phyloP scores from a whole-genome alignment of 2,329 filamentous ascomycete genomes.

The Torrubiella hemipterigena region DNA sequence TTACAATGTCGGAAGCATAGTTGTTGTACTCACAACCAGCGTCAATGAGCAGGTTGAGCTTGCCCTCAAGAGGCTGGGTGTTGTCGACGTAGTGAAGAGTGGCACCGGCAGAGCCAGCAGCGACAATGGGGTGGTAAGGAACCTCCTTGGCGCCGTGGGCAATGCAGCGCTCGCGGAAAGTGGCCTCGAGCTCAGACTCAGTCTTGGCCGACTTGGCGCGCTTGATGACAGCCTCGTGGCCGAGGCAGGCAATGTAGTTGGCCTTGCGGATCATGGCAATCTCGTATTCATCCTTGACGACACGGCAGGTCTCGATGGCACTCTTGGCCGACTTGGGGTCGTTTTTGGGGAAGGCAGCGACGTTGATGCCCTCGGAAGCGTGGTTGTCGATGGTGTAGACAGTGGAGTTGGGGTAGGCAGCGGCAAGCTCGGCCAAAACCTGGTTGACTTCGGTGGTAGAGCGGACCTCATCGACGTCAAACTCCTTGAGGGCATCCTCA shows the following conservation, averaged over 20 bases:
- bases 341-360: constrained; percentile 56
- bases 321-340: constrained; percentile 44
- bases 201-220: constrained; percentile 53
- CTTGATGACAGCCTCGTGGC: constrained; percentile 51
- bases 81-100: constrained; percentile 85
- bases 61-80: constrained; percentile 53
- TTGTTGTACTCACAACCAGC: constrained; percentile 67
- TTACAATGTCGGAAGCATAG: constrained; percentile 57
- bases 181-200: constrained; percentile 72
- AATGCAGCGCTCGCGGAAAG: constrained; percentile 68
- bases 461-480: constrained; percentile 70
- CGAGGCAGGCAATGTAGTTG: constrained; percentile 56
- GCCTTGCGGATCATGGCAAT: constrained; percentile 61
- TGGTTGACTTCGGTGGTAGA: constrained; percentile 64
- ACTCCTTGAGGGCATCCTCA: constrained; percentile 62
- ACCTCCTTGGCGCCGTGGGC: constrained; percentile 67
- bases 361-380: constrained; percentile 58
- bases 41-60: constrained; percentile 73
- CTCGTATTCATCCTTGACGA: constrained; percentile 65
- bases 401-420: constrained; percentile 24
- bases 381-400: constrained; percentile 72
- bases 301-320: constrained; percentile 57
- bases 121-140: constrained; percentile 80
- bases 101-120: constrained; percentile 65
- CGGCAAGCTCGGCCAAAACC: constrained; percentile 45